Base-by-base conservation (phyloP, 2,329 filamentous ascomycete species). In the Diaporthe aspalathi region DNA sequence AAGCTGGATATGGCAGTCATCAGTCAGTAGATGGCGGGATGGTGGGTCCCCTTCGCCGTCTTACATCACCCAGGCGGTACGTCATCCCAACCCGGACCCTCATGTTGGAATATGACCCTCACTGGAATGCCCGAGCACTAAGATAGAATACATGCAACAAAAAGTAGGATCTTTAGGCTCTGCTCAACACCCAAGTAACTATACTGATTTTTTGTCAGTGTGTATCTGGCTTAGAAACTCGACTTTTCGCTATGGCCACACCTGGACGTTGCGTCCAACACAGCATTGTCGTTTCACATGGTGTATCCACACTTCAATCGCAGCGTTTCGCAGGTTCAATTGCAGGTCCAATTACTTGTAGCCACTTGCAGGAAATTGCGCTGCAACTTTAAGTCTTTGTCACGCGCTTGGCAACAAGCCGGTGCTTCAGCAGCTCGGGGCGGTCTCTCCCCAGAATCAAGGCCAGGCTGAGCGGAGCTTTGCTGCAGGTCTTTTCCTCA, bases 31-130 rank as follows among this genome's bases (percentile, higher is more conserved):
- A 38, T 43, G 27, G 38, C 32, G 47, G 63, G 24, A 50, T 57
- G 53, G 67, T 68, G 67, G 67, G 67, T 53, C 60, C 6, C 32
- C 11, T 17, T 22, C 29, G 40, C 14, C 45, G 43, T 53, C 43
- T 60, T 60, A 47, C 66, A 60, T 60, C 53, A 60, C 67, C 17
- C n/a, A 38, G 16, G 20, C 6, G 40, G 27, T 60, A 68, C 67
- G 67, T 68, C 67, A 68, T 68, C 22, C 22, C 14, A 24, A 60
- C 67, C 67, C 66, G 20, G 43, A 67, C 67, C 53, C 53, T 60
- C 8, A 27, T 50, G 5, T 20, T 32, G 1, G 5, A 6, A 47
- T 14, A 24, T 20, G 2, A n/a, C 62, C 29, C 43, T 40, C 35
- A 40, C 62, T 32, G 20, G 12, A 20, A 16, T 66, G 14, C n/a